Conservation (phyloP, 2,329 filamentous ascomycete species). For the Apiospora marii region DNA sequence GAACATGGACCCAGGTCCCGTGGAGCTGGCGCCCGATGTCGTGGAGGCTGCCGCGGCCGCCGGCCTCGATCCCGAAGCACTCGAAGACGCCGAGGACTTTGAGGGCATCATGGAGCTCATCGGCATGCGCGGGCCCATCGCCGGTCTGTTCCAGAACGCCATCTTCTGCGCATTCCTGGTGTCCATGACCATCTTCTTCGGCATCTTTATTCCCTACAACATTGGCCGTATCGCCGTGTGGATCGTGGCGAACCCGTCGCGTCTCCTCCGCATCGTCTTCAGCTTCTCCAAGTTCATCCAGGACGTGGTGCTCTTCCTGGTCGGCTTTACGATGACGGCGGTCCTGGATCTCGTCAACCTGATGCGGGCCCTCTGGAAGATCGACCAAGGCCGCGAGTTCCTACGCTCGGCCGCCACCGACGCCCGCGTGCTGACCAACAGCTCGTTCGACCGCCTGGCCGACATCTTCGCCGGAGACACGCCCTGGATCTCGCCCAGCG, state of each 20-base stretch:
- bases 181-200: conserved; percentile 82
- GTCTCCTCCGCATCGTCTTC: conserved; percentile 77
- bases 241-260: conserved; percentile 79
- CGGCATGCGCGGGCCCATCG: conserved; percentile 92
- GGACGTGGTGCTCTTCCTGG: conserved; percentile 73
- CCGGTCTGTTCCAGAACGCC: conserved; percentile 90
- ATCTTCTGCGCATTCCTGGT: conserved; percentile 94
- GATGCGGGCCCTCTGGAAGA: conserved; percentile 45
- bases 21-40: conserved; percentile 59
- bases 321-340: conserved; percentile 61
- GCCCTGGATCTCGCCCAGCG: conserved; percentile 59
- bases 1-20: conserved; percentile 40
- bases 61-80: conserved; percentile 76
- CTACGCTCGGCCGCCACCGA: conserved; percentile 35
- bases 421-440: conserved; percentile 34
- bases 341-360: conserved; percentile 50
- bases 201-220: conserved; percentile 91
- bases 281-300: conserved; percentile 80
- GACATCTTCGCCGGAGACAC: conserved; percentile 60
- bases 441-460: conserved; percentile 52
- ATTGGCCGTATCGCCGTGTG: conserved; percentile 86
- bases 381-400: conserved; percentile 38
- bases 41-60: conserved; percentile 71
- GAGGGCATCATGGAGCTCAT: conserved; percentile 96
- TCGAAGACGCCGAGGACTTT: conserved; percentile 90